Base-by-base conservation (phyloP, 2,329 filamentous ascomycete genomes). In the Phyllosticta citribraziliensis region DNA sequence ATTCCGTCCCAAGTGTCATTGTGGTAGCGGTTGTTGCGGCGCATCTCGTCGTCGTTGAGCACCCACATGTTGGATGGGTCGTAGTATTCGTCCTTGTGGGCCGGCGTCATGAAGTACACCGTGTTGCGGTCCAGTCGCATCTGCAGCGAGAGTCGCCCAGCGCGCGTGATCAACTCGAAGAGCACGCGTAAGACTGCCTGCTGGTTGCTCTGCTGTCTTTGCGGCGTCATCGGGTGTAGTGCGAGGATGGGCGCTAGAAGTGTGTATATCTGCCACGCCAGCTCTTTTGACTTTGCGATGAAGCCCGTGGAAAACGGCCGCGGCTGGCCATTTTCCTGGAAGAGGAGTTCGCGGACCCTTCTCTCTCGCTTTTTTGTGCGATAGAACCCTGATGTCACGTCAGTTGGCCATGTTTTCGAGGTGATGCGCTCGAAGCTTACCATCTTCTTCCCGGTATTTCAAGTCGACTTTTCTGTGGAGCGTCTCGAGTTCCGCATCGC, bases 71-170 rank as follows among this genome's bases (percentile, higher is more conserved):
- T 24, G 6, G 11, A 8, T 19, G 27, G 30, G 25, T 20, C 25
- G 30, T 52, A 53, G 35, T 22, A 55, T 2, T 55, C 33, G 24
- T 55, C 55, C 25, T 62, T 62, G 35, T 20, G 52, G 10, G 57
- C 52, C n/a, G 52, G 10, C 2, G 14, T 4, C n/a, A 30, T 14
- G 52, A 27, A 24, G 47, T 56, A 62, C 9, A 62, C 50, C 2
- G 54, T 57, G 33, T 5, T 2, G 2, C 14, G n/a, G 53, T 62
- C 61, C n/a, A 58, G 57, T 0, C 57, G 53, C 61, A 56, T 62
- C 17, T 53, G 57, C 27, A 62, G 30, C 2, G 52, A 5, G 0
- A 62, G 56, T n/a, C 47, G 10, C 14, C 53, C 61, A 5, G 61
- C 57, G 20, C 30, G 30, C 14, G 10, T 14, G 1, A 60, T 25